These are phyloP conservation scores for Chionographis japonica DNA, from an alignment of 106 monocot species.

Conservation along the genomic window DNA sequence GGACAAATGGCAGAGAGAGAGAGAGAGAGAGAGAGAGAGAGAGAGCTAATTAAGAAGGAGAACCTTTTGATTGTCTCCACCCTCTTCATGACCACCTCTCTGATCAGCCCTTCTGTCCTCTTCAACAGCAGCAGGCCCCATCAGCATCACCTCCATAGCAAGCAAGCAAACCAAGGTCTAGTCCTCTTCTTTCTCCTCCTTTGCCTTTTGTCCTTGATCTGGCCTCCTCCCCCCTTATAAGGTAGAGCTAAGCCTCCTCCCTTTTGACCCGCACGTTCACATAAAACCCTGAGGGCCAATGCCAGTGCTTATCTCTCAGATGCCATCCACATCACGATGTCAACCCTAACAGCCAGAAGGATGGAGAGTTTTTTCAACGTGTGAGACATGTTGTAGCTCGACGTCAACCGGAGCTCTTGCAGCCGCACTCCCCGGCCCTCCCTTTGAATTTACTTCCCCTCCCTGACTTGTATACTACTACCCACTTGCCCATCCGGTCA, in stretches of 20 bases:
- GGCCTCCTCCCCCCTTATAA: not conserved
- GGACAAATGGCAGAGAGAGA: no score
- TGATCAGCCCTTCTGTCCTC: conserved; percentile 9
- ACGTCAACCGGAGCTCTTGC: conserved; percentile 7
- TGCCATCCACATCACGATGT: conserved; percentile 4
- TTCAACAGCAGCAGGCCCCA: conserved; percentile 1
- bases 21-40: not conserved
- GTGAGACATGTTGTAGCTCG: conserved; percentile 16
- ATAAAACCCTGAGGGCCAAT: not conserved
- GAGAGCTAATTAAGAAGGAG: not conserved
- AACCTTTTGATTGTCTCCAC: not conserved
- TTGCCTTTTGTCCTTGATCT: not conserved
- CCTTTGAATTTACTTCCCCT: not conserved
- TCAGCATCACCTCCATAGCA: conserved; percentile 10
- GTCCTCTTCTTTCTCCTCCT: not conserved
- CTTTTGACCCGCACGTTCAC: conserved; percentile 12
- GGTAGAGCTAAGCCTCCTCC: conserved; percentile 10
- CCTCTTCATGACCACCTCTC: not conserved
- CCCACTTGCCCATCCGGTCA: no score
- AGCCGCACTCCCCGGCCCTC: conserved; percentile 16
- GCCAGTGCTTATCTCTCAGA: not conserved
- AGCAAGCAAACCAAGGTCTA: not conserved
- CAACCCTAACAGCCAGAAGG: not conserved
- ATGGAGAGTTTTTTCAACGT: conserved; percentile 18
- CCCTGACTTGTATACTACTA: not conserved